These are phyloP conservation scores for Xylariales sp. DNA, from an alignment of 2,329 filamentous ascomycete species.

Conservation along the genomic window DNA sequence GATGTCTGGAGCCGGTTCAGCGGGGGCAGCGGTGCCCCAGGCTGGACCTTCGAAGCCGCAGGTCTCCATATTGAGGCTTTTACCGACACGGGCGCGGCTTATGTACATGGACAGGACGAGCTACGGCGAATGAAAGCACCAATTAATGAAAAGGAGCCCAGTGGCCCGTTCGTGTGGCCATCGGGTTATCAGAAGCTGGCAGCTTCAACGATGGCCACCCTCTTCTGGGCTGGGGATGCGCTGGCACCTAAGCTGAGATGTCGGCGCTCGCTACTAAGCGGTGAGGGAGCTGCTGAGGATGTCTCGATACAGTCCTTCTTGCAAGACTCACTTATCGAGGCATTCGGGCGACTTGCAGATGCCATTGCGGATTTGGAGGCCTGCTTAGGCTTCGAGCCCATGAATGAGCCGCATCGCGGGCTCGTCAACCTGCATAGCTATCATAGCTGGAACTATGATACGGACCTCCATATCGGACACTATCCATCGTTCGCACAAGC, in stretches of 20 bases:
- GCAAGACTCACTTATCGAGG: conserved; percentile 29
- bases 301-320: conserved; percentile 26
- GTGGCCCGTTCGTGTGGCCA: conserved; percentile 33
- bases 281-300: not conserved
- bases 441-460: conserved; percentile 36
- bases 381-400: conserved; percentile 35
- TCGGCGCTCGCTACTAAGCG: conserved; percentile 4
- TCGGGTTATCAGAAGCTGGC: conserved; percentile 34
- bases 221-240: conserved; percentile 24
- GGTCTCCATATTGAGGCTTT: conserved; percentile 34
- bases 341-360: conserved; percentile 30
- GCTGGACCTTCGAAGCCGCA: conserved; percentile 37
- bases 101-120: conserved; percentile 32
- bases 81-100: conserved; percentile 24
- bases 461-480: conserved; percentile 36
- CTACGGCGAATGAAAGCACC: conserved; percentile 19
- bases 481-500: conserved; percentile 33
- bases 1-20: conserved; percentile 39
- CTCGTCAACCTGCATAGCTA: conserved; percentile 35
- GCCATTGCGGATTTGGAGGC: conserved; percentile 27
- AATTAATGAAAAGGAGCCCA: conserved; percentile 26
- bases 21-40: conserved; percentile 36
- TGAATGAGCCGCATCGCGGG: conserved; percentile 38
- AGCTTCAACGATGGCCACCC: conserved; percentile 26
- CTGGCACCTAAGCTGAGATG: conserved; percentile 20